These are phyloP conservation scores for Mycena sanguinolenta DNA, from an alignment of 768 basidiomycete genomes.

Conservation along the genomic window DNA sequence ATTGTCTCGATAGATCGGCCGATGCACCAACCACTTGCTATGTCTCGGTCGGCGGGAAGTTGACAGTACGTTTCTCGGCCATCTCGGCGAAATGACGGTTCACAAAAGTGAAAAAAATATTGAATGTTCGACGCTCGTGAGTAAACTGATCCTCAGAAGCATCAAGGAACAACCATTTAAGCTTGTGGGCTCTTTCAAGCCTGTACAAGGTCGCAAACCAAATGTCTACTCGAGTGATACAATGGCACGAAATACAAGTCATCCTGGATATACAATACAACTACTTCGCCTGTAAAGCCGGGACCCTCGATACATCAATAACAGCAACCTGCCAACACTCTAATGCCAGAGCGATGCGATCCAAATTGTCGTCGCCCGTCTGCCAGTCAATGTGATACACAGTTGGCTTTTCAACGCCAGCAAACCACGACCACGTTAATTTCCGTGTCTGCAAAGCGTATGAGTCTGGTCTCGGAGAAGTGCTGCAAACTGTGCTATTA, in stretches of 20 bases:
- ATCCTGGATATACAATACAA: not conserved
- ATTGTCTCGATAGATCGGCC: too few relatives aligned
- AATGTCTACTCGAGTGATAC: too few relatives aligned
- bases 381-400: constrained; percentile 88
- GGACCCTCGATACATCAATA: constrained; percentile 69
- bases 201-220: too few relatives aligned
- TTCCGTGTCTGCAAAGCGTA: constrained; percentile 54
- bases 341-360: constrained; percentile 79
- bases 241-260: not conserved
- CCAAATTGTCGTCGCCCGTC: constrained; percentile 58
- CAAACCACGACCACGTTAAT: constrained; percentile 75
- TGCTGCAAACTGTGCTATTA: not conserved
- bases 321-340: constrained; percentile 77
- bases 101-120: too few relatives aligned
- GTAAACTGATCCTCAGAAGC: too few relatives aligned
- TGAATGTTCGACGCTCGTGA: too few relatives aligned
- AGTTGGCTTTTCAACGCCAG: constrained; percentile 68
- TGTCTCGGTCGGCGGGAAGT: too few relatives aligned
- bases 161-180: too few relatives aligned
- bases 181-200: too few relatives aligned
- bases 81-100: too few relatives aligned
- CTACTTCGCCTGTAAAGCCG: constrained; percentile 43
- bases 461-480: not conserved
- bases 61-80: too few relatives aligned
- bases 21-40: too few relatives aligned